Percentiles rank a stretch among this genome's conserved stretches.
Conservation (phyloP, 2,329 filamentous ascomycete genomes). For the Sphaerostilbella broomeana region DNA sequence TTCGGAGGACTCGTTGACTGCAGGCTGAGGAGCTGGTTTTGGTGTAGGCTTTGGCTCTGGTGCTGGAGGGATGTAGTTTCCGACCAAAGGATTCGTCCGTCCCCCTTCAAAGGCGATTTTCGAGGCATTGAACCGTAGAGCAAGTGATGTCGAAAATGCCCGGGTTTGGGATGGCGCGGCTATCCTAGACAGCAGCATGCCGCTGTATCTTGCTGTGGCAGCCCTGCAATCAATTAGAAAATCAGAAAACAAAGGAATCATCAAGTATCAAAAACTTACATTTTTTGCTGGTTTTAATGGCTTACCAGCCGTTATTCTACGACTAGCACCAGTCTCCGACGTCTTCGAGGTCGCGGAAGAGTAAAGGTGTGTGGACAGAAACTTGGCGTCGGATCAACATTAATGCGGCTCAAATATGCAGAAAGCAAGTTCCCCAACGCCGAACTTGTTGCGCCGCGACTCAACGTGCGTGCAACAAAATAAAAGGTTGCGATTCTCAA, state of each 20-base stretch:
- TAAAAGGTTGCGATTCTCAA: conserved; percentile 1
- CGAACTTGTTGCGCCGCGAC: conserved; percentile 8
- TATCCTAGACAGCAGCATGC: conserved; percentile 26
- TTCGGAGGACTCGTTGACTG: conserved; percentile 3
- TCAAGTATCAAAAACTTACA: background rate
- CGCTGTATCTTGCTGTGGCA: conserved; percentile 21
- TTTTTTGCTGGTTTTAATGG: conserved; percentile 7
- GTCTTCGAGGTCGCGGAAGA: conserved; percentile 17
- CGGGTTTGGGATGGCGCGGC: conserved; percentile 20
- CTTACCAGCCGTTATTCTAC: conserved; percentile 1
- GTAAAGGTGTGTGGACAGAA: background rate
- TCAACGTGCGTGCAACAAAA: conserved; percentile 6
- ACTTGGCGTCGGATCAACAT: conserved; percentile 24
- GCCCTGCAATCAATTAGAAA: conserved; percentile 21
- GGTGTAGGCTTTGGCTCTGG: conserved; percentile 10
- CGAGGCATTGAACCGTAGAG: conserved; percentile 19
- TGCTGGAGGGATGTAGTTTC: conserved; percentile 18
- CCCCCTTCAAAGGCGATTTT: conserved; percentile 6
- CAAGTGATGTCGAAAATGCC: conserved; percentile 28
- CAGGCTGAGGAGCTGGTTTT: conserved; percentile 12
- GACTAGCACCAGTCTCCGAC: background rate
- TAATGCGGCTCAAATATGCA: conserved; percentile 18
- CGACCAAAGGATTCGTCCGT: conserved; percentile 27
- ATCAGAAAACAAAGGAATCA: background rate
- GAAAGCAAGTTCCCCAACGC: conserved; percentile 1